A percentile compares a stretch with the other conserved stretches of the same genome.
Conservation (phyloP, 768 basidiomycete genomes). For the Cystobasidium onofrii region DNA sequence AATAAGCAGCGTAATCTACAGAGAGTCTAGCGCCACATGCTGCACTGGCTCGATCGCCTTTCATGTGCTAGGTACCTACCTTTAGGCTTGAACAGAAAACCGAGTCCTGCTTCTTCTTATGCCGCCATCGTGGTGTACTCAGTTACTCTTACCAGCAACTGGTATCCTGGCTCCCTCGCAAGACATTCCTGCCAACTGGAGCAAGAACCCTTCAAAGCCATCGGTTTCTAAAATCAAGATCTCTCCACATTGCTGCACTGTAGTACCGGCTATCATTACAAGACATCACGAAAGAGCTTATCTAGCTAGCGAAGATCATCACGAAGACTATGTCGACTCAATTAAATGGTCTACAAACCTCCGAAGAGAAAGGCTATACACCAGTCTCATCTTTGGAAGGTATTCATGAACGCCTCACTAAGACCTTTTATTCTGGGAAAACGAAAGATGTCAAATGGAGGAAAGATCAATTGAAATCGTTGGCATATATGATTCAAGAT, state of each 20-base stretch:
- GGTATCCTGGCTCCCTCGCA: too few species aligned
- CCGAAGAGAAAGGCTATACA: background rate
- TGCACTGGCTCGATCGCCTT: too few species aligned
- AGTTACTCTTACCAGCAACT: too few species aligned
- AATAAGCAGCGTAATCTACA: too few species aligned
- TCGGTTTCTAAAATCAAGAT: too few species aligned
- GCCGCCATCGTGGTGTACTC: too few species aligned
- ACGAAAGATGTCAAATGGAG: constrained; percentile 60
- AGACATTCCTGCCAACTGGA: too few species aligned
- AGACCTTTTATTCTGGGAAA: constrained; percentile 61
- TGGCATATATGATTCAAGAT: constrained; percentile 47
- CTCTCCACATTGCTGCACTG: background rate
- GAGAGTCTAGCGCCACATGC: too few species aligned
- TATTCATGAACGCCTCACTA: constrained; percentile 49
- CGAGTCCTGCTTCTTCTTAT: too few species aligned
- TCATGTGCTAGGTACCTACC: too few species aligned
- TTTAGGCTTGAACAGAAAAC: too few species aligned
- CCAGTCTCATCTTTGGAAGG: constrained; percentile 17
- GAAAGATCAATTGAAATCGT: constrained; percentile 66
- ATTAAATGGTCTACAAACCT: background rate
- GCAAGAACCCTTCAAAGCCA: too few species aligned
- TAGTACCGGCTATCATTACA: background rate
- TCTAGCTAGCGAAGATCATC: constrained; percentile 34
- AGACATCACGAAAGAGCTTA: background rate
- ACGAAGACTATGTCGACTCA: constrained; percentile 38